Percentiles rank a stretch among this genome's conserved stretches.
phyloP scores from a whole-genome alignment of 2,329 filamentous ascomycete genomes.

The Xylaria sp. region DNA sequence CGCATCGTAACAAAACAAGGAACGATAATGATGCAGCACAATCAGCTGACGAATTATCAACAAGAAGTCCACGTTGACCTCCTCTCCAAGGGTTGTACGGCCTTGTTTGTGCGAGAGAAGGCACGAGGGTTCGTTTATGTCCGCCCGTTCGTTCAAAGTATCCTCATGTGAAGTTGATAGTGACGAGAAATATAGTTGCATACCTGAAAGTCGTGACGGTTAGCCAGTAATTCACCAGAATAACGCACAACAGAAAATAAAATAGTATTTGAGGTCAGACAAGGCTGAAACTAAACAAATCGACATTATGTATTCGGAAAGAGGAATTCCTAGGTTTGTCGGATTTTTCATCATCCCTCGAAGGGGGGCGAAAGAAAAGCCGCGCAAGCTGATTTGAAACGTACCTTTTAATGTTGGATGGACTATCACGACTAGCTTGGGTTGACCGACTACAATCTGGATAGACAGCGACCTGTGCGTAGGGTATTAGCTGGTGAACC shows the following conservation, averaged over 20 bases:
- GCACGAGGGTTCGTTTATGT: slow-evolving; percentile 64
- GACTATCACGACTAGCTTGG: not conserved
- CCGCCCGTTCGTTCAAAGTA: slow-evolving; percentile 73
- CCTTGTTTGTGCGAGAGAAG: slow-evolving; percentile 59
- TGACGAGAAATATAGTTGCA: slow-evolving; percentile 30
- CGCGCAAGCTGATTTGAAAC: not conserved
- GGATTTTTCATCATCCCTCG: slow-evolving; percentile 63
- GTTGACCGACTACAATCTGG: not conserved
- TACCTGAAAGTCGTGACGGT: slow-evolving; percentile 50
- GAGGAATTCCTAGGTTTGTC: slow-evolving; percentile 70
- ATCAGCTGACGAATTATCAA: slow-evolving; percentile 72
- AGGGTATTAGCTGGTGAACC: slow-evolving; percentile 25
- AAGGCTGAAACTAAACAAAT: slow-evolving; percentile 72
- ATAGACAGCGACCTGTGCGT: not conserved
- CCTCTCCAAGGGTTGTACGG: slow-evolving; percentile 66
- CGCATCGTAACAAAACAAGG: slow-evolving; percentile 23
- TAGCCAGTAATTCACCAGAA: slow-evolving; percentile 15
- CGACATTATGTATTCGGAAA: slow-evolving; percentile 70
- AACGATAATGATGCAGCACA: slow-evolving; percentile 39
- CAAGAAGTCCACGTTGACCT: slow-evolving; percentile 59
- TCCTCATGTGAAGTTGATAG: slow-evolving; percentile 56
- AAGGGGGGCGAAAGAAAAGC: slow-evolving; percentile 9
- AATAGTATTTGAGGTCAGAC: slow-evolving; percentile 57
- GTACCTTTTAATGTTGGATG: slow-evolving; percentile 20
- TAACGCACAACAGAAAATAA: slow-evolving; percentile 25